Evolutionary conservation across 2,329 filamentous ascomycete genomes (phyloP).

Genomic region (Diaporthe eres): DNA sequence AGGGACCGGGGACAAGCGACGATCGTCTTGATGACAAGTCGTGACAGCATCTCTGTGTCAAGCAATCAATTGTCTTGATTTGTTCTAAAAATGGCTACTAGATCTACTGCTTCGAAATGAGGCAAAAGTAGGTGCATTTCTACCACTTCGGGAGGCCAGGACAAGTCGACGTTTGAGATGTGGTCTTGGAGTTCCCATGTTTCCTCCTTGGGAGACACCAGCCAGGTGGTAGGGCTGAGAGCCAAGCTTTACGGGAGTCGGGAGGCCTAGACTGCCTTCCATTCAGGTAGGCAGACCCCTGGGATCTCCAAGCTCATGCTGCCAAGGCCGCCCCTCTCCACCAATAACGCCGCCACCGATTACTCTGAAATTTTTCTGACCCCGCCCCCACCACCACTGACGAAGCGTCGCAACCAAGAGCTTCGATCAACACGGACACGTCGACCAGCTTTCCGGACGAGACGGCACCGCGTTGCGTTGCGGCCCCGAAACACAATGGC

Average conservation of each 20-base stretch:
- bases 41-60: not conserved
- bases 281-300: conserved; percentile 29
- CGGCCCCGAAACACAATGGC: conserved; percentile 54
- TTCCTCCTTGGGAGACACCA: not conserved
- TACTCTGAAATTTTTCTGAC: conserved; percentile 32
- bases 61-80: not conserved
- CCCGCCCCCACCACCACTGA: conserved; percentile 38
- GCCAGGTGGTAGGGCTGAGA: conserved; percentile 34
- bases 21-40: not conserved
- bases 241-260: conserved; percentile 33
- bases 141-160: not conserved
- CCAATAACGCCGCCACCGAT: conserved; percentile 32
- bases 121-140: not conserved
- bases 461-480: not conserved
- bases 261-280: conserved; percentile 15
- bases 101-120: not conserved
- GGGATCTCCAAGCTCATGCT: conserved; percentile 28
- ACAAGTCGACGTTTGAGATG: not conserved
- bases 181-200: not conserved
- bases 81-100: not conserved
- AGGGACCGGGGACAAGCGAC: not conserved
- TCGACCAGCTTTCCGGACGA: conserved; percentile 16
- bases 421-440: not conserved
- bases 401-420: not conserved
- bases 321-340: conserved; percentile 10